Percentiles rank a stretch among this genome's conserved stretches.
These are phyloP conservation scores for Clavulina sp. DNA, from an alignment of 768 basidiomycete genomes.

Conservation along the genomic window DNA sequence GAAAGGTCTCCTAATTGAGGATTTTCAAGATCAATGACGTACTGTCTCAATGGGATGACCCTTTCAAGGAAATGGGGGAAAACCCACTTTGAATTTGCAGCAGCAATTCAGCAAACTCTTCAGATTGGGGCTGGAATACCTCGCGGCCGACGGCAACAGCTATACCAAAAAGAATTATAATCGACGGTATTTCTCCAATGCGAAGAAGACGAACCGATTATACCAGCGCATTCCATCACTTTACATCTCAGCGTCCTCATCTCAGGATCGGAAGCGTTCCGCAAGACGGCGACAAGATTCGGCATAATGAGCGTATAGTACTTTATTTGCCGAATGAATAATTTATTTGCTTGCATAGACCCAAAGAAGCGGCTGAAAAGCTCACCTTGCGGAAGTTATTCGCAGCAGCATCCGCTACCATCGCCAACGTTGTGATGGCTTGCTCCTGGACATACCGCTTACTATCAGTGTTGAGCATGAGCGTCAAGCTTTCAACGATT, in stretches of 20 bases:
- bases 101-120: conserved; percentile 49
- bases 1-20: neutral
- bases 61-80: neutral
- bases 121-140: conserved; percentile 57
- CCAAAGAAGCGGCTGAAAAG: conserved; percentile 9
- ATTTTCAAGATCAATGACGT: neutral
- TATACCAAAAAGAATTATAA: conserved; percentile 16
- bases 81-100: conserved; percentile 59
- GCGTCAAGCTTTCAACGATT: conserved; percentile 47
- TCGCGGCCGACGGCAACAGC: conserved; percentile 78
- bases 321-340: conserved; percentile 23
- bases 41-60: neutral
- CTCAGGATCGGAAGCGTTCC: conserved; percentile 48
- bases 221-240: conserved; percentile 80
- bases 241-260: conserved; percentile 52
- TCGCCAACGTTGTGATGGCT: conserved; percentile 71
- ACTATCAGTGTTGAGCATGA: conserved; percentile 37
- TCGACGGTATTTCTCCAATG: neutral
- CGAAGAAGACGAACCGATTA: conserved; percentile 1
- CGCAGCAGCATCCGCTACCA: conserved; percentile 79
- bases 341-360: conserved; percentile 1
- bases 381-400: conserved; percentile 52
- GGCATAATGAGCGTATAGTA: conserved; percentile 72
- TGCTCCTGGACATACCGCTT: conserved; percentile 69
- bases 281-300: conserved; percentile 53